A percentile compares a stretch with the other conserved stretches of the same genome.
phyloP scores from a whole-genome alignment of 805 yeast species.

The Pachysolen tannophilus region DNA sequence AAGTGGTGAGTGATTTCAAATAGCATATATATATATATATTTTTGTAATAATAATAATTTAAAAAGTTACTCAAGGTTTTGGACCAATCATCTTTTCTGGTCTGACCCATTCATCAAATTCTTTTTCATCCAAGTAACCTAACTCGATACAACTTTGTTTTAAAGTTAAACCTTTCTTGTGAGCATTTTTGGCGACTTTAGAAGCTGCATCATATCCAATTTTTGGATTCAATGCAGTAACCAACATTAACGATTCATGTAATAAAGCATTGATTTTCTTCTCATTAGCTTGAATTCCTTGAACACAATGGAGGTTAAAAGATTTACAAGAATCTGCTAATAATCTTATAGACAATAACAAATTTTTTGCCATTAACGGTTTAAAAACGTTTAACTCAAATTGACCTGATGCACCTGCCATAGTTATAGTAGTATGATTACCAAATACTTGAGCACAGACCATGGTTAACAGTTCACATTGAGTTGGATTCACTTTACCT shows the following conservation, averaged over 20 bases:
- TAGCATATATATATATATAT: background rate
- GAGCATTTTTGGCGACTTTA: conserved; percentile 97
- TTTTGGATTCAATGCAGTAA: conserved; percentile 96
- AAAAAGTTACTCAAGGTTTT: conserved; percentile 29
- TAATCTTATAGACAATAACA: conserved; percentile 78
- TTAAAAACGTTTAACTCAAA: conserved; percentile 96
- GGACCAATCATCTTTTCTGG: conserved; percentile 99
- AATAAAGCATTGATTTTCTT: conserved; percentile 79
- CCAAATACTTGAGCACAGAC: conserved; percentile 97
- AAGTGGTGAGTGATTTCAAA: background rate
- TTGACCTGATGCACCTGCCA: conserved; percentile 98
- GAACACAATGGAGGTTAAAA: conserved; percentile 91
- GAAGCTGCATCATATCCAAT: conserved; percentile 97
- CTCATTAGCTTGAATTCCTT: conserved; percentile 82
- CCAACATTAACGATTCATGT: conserved; percentile 95
- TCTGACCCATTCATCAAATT: conserved; percentile 93
- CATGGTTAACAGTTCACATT: conserved; percentile 97
- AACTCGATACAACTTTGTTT: conserved; percentile 91
- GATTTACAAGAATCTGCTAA: conserved; percentile 84
- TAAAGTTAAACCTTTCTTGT: conserved; percentile 92
- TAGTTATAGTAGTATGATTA: conserved; percentile 88
- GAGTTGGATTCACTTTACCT: conserved; percentile 98
- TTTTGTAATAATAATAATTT: too few relatives aligned
- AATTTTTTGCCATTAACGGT: conserved; percentile 89
- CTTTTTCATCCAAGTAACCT: conserved; percentile 72